A percentile compares a stretch with the other conserved stretches of the same genome.
Evolutionary conservation across 768 basidiomycete genomes (phyloP).

Genomic region (Coprinopsis cinerea): DNA sequence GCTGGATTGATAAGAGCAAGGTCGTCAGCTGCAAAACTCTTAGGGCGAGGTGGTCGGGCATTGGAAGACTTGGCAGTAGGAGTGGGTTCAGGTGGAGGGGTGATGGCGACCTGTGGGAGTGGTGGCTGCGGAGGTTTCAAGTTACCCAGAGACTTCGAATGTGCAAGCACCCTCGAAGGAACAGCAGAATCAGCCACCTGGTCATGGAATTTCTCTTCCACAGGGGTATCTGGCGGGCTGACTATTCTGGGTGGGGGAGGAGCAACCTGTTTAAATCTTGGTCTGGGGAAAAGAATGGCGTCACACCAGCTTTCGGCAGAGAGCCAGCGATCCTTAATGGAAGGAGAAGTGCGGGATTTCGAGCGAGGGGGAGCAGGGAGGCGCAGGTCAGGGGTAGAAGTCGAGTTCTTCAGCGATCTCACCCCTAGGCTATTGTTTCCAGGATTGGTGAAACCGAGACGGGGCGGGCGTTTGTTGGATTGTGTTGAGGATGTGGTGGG

Average conservation of each 20-base stretch:
- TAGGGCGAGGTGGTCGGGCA: slow-evolving; percentile 36
- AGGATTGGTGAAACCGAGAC: slow-evolving; percentile 15
- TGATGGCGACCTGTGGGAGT: background rate
- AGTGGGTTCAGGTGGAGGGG: background rate
- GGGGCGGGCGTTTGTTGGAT: slow-evolving; percentile 12
- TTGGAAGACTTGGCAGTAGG: too few species aligned
- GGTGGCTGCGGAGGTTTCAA: slow-evolving; percentile 16
- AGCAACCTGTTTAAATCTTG: slow-evolving; percentile 48
- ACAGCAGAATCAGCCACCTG: slow-evolving; percentile 20
- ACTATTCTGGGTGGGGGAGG: slow-evolving; percentile 28
- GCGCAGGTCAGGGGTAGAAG: slow-evolving; percentile 64
- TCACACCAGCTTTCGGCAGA: slow-evolving; percentile 81
- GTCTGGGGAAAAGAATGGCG: slow-evolving; percentile 69
- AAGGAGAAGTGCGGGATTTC: slow-evolving; percentile 17
- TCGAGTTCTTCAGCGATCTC: slow-evolving; percentile 43
- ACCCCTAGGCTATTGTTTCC: slow-evolving; percentile 10
- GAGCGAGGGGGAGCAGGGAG: background rate
- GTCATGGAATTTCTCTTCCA: slow-evolving; percentile 19
- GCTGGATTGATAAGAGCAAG: slow-evolving; percentile 52
- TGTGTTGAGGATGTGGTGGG: background rate
- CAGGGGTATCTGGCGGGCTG: slow-evolving; percentile 45
- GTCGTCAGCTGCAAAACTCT: slow-evolving; percentile 57
- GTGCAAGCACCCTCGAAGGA: slow-evolving; percentile 41
- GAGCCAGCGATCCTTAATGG: slow-evolving; percentile 58
- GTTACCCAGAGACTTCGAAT: slow-evolving; percentile 43